Base-by-base conservation (phyloP, 2,329 filamentous ascomycete genomes). In the Aspergillus bombycis region DNA sequence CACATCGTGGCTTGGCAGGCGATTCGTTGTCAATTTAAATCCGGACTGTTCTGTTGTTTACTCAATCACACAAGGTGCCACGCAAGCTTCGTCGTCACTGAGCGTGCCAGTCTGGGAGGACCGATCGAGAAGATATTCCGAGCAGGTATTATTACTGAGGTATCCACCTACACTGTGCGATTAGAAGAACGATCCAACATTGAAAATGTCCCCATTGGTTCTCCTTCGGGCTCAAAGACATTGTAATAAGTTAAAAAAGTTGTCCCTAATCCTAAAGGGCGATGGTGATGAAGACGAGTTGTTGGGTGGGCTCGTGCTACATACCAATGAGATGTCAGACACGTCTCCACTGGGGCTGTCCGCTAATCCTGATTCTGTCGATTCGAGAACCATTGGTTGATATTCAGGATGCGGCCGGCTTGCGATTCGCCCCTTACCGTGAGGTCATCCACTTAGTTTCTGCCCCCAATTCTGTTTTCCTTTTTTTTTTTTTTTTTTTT, bases 371-470 rank as follows among this genome's bases (percentile, higher is more conserved):
- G 28, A 53, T 53, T 28, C 50, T 32, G 19, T n/a, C 2, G 16
- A 28, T 28, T 19, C 9, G 30, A 32, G 12, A 32, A 19, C 26
- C 30, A 53, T 53, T 54, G 30, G 52, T 32, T 54, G 30, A 36
- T 1, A n/a, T 19, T n/a, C 7, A 41, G 28, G 19, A 21, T 54
- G 43, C 16, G 36, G 36, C 50, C 50, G 26, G 23, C 21, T 38
- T 32, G 34, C 46, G 21, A 59, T 38, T 59, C 48, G 57, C 57
- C 57, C 57, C 57, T 53, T 59, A 59, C 57, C 34, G 57, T 50
- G 57, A 59, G 46, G 46, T 34, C 46, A 52, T 53, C 57, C 45
- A 53, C 57, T 34, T 21, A 19, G 16, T 26, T 36, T 41, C n/a
- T 43, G n/a, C 19, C 54, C 34, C 34, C 34, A 28, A 16, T 59